Base-by-base conservation (phyloP, 2,329 filamentous ascomycete genomes). In the Fusarium sp. region DNA sequence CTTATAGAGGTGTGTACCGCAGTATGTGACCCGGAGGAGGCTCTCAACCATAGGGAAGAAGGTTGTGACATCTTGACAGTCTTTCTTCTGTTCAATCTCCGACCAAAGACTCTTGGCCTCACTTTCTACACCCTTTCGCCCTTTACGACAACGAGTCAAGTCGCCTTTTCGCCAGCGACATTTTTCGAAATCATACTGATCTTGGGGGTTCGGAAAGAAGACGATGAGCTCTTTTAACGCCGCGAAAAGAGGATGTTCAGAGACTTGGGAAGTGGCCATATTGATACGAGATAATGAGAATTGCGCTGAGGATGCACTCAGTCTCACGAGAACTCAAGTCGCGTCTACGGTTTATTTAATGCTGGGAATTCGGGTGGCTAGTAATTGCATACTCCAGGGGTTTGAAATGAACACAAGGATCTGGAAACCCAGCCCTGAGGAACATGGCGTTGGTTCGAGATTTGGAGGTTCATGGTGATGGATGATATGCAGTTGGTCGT, bases 401-500 rank as follows among this genome's bases (percentile, higher is more conserved):
- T 11, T 2, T 54, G 53, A 43, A 65, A 59, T 43, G n/a, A 19
- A 10, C 14, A 31, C 62, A 23, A 42, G 62, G 41, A 16, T 41
- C 31, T 11, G 28, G 50, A 67, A 48, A 55, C 50, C 28, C 34
- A 52, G 39, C 45, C 45, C 37, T n/a, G 25, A 52, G 60, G 45
- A 37, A 42, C 44, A 51, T 52, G 30, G 37, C n/a, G 56, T 58
- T 67, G 61, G 55, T 62, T 54, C 12, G 43, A 37, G 28, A 12
- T 41, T 16, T 54, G 19, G n/a, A 28, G 23, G 31, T 23, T 37
- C 42, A 30, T 48, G 30, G 44, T 25, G 30, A 58, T 63, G 28
- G 41, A 31, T 50, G 11, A 41, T 54, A 64, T 68, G 65, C 64
- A 55, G 65, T 68, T 68, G 65, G 65, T 52, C 21, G 50, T 68